phyloP scores from a whole-genome alignment of 768 basidiomycete species.

The Rhodotorula toruloides region DNA sequence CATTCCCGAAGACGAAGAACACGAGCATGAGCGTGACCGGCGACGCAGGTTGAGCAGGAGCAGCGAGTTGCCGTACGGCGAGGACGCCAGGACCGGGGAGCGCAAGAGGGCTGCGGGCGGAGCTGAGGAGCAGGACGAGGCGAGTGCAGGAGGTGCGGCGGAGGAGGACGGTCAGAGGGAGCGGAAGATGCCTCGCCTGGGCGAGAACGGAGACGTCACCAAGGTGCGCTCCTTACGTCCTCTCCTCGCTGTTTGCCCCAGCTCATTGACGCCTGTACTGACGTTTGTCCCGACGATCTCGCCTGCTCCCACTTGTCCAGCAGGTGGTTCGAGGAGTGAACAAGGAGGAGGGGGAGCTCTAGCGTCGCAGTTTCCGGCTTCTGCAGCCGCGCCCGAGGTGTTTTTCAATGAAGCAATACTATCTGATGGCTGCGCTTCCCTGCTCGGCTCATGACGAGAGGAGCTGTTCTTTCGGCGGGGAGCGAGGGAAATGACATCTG shows the following conservation, averaged over 20 bases:
- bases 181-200: constrained; percentile 7
- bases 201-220: background rate
- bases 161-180: constrained; percentile 1
- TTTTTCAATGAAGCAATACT: too few species aligned
- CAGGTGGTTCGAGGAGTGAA: constrained; percentile 35
- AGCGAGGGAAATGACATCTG: too few species aligned
- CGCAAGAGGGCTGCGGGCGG: constrained; percentile 8
- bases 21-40: too few species aligned
- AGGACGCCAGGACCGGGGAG: background rate
- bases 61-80: too few species aligned
- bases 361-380: too few species aligned
- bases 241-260: background rate
- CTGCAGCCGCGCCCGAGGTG: too few species aligned
- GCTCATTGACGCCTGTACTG: too few species aligned
- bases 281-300: background rate
- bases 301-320: background rate
- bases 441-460: too few species aligned
- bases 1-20: background rate
- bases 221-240: background rate
- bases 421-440: too few species aligned
- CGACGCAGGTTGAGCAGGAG: too few species aligned
- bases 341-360: constrained; percentile 40
- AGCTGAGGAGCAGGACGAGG: background rate
- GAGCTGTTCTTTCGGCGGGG: too few species aligned
- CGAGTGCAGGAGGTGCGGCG: too few species aligned